Evolutionary conservation across 2,329 filamentous ascomycete species (phyloP).

Genomic region (Calycina marina): DNA sequence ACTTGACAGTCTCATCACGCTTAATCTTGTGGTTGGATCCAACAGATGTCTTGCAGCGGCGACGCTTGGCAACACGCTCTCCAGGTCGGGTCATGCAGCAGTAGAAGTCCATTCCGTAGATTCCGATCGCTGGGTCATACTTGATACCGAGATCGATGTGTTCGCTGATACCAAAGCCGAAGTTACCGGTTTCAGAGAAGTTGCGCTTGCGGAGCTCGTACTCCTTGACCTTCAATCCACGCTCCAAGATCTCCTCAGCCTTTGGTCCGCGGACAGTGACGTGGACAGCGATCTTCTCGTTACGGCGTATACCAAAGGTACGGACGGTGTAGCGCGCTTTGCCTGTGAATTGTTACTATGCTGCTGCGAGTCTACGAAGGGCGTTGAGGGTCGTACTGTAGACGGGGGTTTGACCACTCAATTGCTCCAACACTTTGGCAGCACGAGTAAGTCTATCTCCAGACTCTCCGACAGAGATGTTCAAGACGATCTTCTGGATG

Average conservation of each 20-base stretch:
- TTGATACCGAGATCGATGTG: slow-evolving; percentile 99
- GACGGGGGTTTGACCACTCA: slow-evolving; percentile 98
- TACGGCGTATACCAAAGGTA: slow-evolving; percentile 99
- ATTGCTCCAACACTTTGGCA: slow-evolving; percentile 99
- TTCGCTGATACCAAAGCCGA: slow-evolving; percentile 99
- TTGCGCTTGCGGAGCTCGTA: slow-evolving; percentile 99
- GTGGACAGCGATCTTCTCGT: slow-evolving; percentile 99
- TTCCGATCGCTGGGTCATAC: slow-evolving; percentile 96
- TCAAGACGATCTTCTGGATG: slow-evolving; percentile 98
- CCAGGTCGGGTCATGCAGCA: slow-evolving; percentile 99
- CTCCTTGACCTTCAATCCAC: slow-evolving; percentile 99
- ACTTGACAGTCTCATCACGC: slow-evolving; percentile 84
- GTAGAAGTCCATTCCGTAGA: slow-evolving; percentile 99
- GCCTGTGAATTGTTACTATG: slow-evolving; percentile 37
- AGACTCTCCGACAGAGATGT: slow-evolving; percentile 99
- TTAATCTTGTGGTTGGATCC: slow-evolving; percentile 85
- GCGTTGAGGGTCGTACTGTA: slow-evolving; percentile 57
- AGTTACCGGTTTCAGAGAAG: slow-evolving; percentile 99
- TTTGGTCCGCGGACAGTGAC: slow-evolving; percentile 98
- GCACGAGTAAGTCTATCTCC: slow-evolving; percentile 99
- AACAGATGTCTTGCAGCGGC: slow-evolving; percentile 75
- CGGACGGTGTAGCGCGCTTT: slow-evolving; percentile 99
- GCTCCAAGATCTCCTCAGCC: slow-evolving; percentile 99
- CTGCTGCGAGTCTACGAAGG: slow-evolving; percentile 8
- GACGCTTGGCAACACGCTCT: slow-evolving; percentile 92